These are phyloP conservation scores for Ustilago xerochloae DNA, from an alignment of 1,284 basidiomycete genomes.

Conservation along the genomic window DNA sequence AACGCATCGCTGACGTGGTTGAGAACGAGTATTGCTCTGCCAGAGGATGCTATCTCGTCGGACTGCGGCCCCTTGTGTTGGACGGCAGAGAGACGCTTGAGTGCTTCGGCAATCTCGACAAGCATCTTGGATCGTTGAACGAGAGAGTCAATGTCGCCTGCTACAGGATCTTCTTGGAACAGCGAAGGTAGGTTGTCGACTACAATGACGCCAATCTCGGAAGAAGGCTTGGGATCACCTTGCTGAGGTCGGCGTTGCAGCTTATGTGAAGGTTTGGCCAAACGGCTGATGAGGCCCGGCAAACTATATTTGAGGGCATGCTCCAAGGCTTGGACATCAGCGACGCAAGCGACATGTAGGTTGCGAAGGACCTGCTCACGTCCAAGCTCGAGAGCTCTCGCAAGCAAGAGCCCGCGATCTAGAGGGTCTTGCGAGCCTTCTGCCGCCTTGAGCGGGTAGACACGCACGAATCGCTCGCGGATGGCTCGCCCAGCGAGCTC, in stretches of 20 bases:
- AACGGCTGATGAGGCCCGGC: constrained; percentile 36
- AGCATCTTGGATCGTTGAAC: constrained; percentile 37
- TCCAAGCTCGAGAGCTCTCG: constrained; percentile 19
- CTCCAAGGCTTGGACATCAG: constrained; percentile 43
- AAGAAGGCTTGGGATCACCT: neutral
- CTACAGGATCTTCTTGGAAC: constrained; percentile 52
- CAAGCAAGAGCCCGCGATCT: constrained; percentile 9
- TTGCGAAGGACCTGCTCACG: constrained; percentile 25
- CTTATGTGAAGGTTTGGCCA: neutral
- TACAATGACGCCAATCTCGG: constrained; percentile 38
- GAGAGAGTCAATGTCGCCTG: constrained; percentile 28
- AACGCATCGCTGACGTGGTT: constrained; percentile 63
- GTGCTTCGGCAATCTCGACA: constrained; percentile 39
- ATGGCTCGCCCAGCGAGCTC: constrained; percentile 18
- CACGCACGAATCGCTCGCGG: constrained; percentile 5
- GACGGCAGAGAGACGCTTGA: constrained; percentile 31
- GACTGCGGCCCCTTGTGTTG: neutral
- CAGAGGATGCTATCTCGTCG: neutral
- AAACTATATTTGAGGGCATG: constrained; percentile 57
- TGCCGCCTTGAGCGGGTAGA: neutral
- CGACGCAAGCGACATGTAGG: constrained; percentile 38
- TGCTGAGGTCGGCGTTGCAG: neutral
- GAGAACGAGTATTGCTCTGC: constrained; percentile 40
- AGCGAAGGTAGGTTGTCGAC: constrained; percentile 56
- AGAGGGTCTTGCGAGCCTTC: neutral